Conservation (phyloP, 306 rosid genomes). For the Potentilla sterilis region DNA sequence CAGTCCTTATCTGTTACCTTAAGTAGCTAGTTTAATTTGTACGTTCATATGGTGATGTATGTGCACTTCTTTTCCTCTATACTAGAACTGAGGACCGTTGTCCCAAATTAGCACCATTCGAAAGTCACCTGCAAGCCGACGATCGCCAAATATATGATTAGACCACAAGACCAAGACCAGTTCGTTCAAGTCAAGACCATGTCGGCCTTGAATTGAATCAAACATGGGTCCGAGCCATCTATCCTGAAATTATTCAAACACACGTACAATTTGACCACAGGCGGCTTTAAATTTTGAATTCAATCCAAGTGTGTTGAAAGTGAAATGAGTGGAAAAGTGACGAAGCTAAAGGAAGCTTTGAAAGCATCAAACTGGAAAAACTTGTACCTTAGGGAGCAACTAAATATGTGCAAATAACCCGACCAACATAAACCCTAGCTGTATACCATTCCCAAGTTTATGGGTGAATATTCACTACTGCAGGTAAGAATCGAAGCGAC, state of each 20-base stretch:
- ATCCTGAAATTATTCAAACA: background rate
- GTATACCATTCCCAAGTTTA: no score
- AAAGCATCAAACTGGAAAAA: background rate
- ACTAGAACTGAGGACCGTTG: background rate
- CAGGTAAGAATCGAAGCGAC: no score
- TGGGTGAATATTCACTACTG: no score
- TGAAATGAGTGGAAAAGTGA: background rate
- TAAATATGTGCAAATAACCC: background rate
- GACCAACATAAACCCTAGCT: background rate
- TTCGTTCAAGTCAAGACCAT: background rate
- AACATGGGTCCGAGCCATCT: background rate
- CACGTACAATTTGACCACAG: slow-evolving; percentile 1
- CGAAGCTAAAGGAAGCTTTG: background rate
- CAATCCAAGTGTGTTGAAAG: slow-evolving; percentile 10
- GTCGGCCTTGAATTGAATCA: slow-evolving; percentile 10
- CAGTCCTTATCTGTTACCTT: no score
- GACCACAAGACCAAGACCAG: background rate
- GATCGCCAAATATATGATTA: background rate
- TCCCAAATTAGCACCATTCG: background rate
- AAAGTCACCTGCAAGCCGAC: slow-evolving; percentile 10
- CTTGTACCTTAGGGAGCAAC: background rate
- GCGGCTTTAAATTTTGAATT: background rate
- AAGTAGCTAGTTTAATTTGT: background rate
- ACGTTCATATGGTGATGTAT: background rate
- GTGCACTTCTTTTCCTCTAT: background rate